Percentiles rank a stretch among this genome's conserved stretches.
These are phyloP conservation scores for Psilocybe cyanescens DNA, from an alignment of 768 basidiomycete genomes.

Conservation along the genomic window DNA sequence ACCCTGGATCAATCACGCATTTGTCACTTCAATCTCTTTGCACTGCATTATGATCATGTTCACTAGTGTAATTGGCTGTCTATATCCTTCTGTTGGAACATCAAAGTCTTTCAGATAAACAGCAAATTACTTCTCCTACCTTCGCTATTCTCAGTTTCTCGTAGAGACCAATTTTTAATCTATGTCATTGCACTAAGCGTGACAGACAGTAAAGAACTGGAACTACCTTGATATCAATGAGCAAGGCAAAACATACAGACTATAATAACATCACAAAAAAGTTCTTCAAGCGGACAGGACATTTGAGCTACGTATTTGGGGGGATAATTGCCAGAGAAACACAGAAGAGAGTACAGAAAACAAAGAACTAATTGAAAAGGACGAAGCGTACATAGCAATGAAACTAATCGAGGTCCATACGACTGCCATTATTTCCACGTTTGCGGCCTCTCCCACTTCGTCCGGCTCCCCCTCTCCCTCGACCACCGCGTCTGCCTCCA, in stretches of 20 bases:
- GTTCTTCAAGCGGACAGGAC: not conserved
- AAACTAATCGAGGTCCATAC: constrained; percentile 60
- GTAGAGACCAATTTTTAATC: not conserved
- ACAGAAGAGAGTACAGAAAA: constrained; percentile 7
- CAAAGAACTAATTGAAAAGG: constrained; percentile 16
- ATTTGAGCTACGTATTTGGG: not conserved
- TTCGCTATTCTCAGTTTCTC: too few species aligned
- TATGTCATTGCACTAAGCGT: not conserved
- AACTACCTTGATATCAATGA: not conserved
- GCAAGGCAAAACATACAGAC: not conserved
- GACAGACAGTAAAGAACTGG: not conserved
- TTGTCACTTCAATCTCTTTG: constrained; percentile 2
- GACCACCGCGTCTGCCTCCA: constrained; percentile 39
- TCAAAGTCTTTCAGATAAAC: too few species aligned
- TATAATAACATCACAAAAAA: constrained; percentile 9
- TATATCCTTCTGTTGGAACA: not conserved
- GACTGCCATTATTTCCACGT: constrained; percentile 38
- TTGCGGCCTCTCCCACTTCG: constrained; percentile 40
- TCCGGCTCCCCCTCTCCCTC: constrained; percentile 32
- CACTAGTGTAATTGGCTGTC: not conserved
- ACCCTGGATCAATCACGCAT: constrained; percentile 16
- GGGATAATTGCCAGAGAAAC: constrained; percentile 6
- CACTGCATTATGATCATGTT: not conserved
- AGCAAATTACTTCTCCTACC: too few species aligned
- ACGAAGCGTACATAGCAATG: constrained; percentile 10